Conservation (phyloP, 768 basidiomycete species). For the Pleurotus sapidus region DNA sequence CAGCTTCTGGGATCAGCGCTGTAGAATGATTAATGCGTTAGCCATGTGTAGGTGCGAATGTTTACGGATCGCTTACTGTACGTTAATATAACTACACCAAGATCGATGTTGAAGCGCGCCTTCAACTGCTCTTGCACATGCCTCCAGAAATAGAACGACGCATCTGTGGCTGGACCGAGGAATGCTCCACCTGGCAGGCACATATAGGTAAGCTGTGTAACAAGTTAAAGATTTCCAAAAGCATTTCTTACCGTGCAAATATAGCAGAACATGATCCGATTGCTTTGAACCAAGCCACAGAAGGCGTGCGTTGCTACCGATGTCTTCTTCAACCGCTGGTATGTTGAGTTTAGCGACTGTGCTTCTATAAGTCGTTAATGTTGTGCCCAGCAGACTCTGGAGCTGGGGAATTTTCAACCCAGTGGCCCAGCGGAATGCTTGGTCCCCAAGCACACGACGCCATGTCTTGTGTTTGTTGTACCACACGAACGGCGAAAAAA, state of each 20-base stretch:
- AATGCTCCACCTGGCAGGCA: constrained; percentile 17
- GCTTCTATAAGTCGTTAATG: constrained; percentile 10
- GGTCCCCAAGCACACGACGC: constrained; percentile 5
- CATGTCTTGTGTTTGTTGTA: constrained; percentile 6
- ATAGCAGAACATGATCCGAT: constrained; percentile 18
- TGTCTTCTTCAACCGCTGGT: constrained; percentile 12
- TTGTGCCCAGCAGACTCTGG: constrained; percentile 12
- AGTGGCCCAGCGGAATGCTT: constrained; percentile 1
- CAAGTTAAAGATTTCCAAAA: background rate
- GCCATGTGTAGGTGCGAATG: no score
- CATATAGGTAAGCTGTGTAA: background rate
- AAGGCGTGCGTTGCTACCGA: constrained; percentile 14
- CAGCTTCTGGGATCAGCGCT: constrained; percentile 23
- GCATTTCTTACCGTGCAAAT: constrained; percentile 13
- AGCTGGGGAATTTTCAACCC: constrained; percentile 6
- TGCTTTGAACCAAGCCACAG: constrained; percentile 21
- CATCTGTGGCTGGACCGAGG: constrained; percentile 8
- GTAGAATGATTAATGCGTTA: background rate
- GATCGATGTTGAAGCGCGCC: constrained; percentile 8
- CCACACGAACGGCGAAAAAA: constrained; percentile 2
- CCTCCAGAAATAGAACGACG: constrained; percentile 12
- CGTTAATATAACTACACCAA: constrained; percentile 17
- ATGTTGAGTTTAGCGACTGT: constrained; percentile 4
- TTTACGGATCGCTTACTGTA: constrained; percentile 15
- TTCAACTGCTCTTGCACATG: constrained; percentile 15